These are phyloP conservation scores for Pseudozyma tsukubaensis DNA, from an alignment of 1,284 basidiomycete genomes.

Conservation along the genomic window DNA sequence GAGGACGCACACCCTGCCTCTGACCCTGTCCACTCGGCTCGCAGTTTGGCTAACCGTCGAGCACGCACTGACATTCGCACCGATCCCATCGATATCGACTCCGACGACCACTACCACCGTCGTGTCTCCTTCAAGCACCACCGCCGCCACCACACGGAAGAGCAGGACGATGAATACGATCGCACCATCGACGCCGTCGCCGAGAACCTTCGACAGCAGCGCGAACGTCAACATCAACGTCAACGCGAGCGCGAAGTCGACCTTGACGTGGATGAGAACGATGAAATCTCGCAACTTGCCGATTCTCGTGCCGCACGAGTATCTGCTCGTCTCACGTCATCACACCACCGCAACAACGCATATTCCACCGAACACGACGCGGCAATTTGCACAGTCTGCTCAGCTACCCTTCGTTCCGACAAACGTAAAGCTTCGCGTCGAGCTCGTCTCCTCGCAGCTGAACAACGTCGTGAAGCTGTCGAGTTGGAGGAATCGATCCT, in stretches of 20 bases:
- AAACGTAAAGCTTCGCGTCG: conserved; percentile 32
- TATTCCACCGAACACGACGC: conserved; percentile 18
- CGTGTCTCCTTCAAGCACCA: conserved; percentile 23
- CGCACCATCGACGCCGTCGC: conserved; percentile 39
- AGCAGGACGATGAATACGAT: conserved; percentile 33
- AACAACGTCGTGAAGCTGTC: conserved; percentile 20
- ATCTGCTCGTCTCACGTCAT: conserved; percentile 12
- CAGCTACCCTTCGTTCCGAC: conserved; percentile 8
- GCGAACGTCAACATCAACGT: conserved; percentile 20
- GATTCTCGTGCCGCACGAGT: conserved; percentile 29
- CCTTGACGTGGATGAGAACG: conserved; percentile 10
- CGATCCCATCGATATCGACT: conserved; percentile 25
- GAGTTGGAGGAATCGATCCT: conserved; percentile 44
- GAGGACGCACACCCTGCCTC: conserved; percentile 37
- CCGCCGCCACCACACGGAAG: conserved; percentile 1
- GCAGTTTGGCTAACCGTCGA: background rate
- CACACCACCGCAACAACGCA: background rate
- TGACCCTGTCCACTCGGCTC: conserved; percentile 22
- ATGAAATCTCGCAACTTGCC: conserved; percentile 47
- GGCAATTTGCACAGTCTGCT: conserved; percentile 44
- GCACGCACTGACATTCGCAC: conserved; percentile 23
- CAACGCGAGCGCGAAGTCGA: background rate
- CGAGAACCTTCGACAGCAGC: conserved; percentile 36
- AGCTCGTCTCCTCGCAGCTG: conserved; percentile 18
- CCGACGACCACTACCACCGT: conserved; percentile 20